Evolutionary conservation across 1,284 basidiomycete genomes (phyloP), one percentile per base, ranked within the genome.

Genomic region (Rhodotorula sp.): DNA sequence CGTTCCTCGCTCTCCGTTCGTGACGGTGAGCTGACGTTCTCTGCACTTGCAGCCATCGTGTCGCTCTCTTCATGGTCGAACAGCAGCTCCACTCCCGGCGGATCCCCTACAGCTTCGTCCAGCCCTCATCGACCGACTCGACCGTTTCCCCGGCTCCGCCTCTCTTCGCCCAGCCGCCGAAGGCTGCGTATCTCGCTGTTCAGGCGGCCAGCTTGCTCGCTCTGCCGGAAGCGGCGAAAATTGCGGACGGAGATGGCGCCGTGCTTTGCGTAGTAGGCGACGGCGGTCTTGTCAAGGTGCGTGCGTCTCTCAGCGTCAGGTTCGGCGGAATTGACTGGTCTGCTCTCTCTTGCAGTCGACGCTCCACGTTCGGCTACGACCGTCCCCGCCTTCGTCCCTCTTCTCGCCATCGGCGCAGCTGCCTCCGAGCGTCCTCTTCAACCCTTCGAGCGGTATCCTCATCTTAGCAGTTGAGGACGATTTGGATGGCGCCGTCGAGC

Each of bases 61-160:
- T 94, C n/a, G 88, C 91, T 24, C 91, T 92, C 78, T 88, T 87
- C 70, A 91, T 88, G 75, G 87, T 97, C 63, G 92, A 96, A 79
- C 84, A 87, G 65, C 93, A 95, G 80, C 86, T 97, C 77, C 92
- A 92, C 78, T 80, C 86, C 46, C 88, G 90, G 24, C 85, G 84
- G 20, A 92, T 96, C 66, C 87, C 89, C 0, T 94, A 88, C 77
- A 58, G 59, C 1, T 54, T 30, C 18, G 28, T 28, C 28, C 1
- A 46, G 15, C 37, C 48, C 24, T 6, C 50, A 9, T 22, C 59
- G 58, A 30, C 22, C n/a, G 16, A 54, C 24, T 28, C 34, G 18
- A 47, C 56, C 24, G n/a, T n/a, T n/a, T 37, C 30, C 5, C 11
- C 47, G 26, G 68, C 5, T 73, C 53, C 57, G 30, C 64, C 22